Evolutionary conservation across 257 asterid genomes (phyloP).

Genomic region (Salvia miltiorrhiza): DNA sequence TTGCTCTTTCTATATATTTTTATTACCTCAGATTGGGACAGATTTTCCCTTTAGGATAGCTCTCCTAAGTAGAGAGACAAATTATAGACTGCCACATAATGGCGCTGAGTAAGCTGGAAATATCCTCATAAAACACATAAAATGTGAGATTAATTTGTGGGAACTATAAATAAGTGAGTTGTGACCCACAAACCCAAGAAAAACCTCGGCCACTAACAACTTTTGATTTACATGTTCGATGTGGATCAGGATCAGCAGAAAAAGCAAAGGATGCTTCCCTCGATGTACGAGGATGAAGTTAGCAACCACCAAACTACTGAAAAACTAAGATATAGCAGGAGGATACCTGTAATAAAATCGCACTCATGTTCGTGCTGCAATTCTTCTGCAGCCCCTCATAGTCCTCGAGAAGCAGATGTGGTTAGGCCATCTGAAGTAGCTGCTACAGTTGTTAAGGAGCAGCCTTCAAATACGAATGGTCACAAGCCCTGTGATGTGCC

Average conservation of each 20-base stretch:
- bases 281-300: conserved; percentile 52
- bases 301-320: conserved; percentile 30
- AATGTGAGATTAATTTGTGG: not conserved
- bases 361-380: conserved; percentile 41
- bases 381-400: conserved; percentile 27
- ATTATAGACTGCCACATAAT: not conserved
- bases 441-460: conserved; percentile 13
- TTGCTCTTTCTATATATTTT: not conserved
- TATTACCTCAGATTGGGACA: not conserved
- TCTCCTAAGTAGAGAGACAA: not conserved
- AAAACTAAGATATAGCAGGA: conserved; percentile 50
- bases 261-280: conserved; percentile 62
- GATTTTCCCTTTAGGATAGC: not conserved
- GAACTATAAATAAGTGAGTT: too few species aligned
- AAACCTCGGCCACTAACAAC: too few species aligned
- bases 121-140: not conserved
- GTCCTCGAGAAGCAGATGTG: conserved; percentile 27
- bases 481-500: conserved; percentile 19
- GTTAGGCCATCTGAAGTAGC: conserved; percentile 23
- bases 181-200: too few species aligned
- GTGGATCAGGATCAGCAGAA: conserved; percentile 45
- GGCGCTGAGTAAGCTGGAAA: not conserved
- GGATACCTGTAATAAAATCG: conserved; percentile 35
- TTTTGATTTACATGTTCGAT: conserved; percentile 1
- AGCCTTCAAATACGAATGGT: conserved; percentile 13